A percentile compares a stretch with the other conserved stretches of the same genome.
Conservation (phyloP, 2,329 filamentous ascomycete genomes). For the Tolypocladium ophioglossoides region DNA sequence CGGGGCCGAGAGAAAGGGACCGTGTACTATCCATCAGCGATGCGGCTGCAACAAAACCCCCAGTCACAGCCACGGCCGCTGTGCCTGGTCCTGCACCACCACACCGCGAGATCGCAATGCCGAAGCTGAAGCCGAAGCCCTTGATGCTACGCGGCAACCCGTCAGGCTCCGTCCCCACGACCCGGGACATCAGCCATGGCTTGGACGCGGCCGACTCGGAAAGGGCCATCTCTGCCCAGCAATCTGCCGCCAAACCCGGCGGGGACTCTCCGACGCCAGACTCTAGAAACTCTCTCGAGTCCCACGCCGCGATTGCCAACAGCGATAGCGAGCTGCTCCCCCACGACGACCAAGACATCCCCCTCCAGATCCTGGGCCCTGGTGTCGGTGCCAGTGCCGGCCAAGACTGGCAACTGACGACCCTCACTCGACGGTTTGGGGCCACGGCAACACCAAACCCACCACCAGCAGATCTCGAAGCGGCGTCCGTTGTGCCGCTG, state of each 20-base stretch:
- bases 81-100: not conserved
- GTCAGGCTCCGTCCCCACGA: conserved; percentile 23
- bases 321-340: conserved; percentile 15
- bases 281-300: conserved; percentile 27
- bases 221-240: conserved; percentile 21
- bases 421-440: too few relatives aligned
- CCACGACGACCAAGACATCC: conserved; percentile 15
- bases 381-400: not conserved
- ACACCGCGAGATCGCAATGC: conserved; percentile 3
- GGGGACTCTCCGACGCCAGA: conserved; percentile 23
- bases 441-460: conserved; percentile 3
- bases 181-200: conserved; percentile 13
- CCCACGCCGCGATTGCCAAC: conserved; percentile 17
- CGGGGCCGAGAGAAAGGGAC: conserved; percentile 31
- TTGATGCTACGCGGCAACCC: conserved; percentile 33
- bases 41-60: conserved; percentile 21
- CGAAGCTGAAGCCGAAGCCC: conserved; percentile 23
- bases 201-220: conserved; percentile 12
- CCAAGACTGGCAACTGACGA: not conserved
- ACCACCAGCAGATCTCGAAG: conserved; percentile 4
- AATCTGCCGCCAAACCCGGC: conserved; percentile 29
- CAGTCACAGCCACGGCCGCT: conserved; percentile 5
- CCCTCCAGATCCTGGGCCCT: conserved; percentile 19
- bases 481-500: conserved; percentile 21
- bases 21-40: conserved; percentile 39